These are phyloP conservation scores for Punica granatum DNA, from an alignment of 345 rosid species.

Conservation along the genomic window DNA sequence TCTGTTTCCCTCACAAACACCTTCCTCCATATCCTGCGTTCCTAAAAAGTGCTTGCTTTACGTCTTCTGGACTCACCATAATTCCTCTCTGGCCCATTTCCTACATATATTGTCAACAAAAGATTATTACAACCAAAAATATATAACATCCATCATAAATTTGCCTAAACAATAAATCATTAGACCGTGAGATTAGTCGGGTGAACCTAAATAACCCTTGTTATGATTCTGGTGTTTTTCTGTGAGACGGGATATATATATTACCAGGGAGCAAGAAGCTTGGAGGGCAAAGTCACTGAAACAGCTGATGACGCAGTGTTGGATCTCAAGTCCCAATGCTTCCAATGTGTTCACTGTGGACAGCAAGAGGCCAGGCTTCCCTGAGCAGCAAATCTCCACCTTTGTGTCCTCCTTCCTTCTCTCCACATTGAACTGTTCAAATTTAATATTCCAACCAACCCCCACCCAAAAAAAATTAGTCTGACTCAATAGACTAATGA, in stretches of 20 bases:
- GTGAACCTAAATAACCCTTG: no score
- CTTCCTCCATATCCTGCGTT: slow-evolving; percentile 97
- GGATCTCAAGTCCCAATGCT: slow-evolving; percentile 78
- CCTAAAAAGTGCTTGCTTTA: slow-evolving; percentile 80
- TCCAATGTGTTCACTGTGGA: slow-evolving; percentile 81
- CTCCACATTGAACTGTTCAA: slow-evolving; percentile 63
- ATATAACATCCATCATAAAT: background rate
- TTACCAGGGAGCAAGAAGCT: slow-evolving; percentile 89
- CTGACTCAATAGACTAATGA: background rate
- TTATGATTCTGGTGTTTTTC: background rate
- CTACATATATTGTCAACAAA: slow-evolving; percentile 5
- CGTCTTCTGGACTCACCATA: slow-evolving; percentile 49
- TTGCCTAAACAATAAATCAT: background rate
- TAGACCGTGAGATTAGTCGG: no score
- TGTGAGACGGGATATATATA: background rate
- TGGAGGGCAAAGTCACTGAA: slow-evolving; percentile 86
- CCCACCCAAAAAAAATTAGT: background rate
- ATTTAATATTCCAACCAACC: background rate
- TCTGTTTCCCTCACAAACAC: slow-evolving; percentile 28
- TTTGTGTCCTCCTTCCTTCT: slow-evolving; percentile 46
- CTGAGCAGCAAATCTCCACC: slow-evolving; percentile 70
- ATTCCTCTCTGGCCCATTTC: slow-evolving; percentile 37
- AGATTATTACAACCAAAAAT: background rate
- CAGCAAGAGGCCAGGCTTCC: slow-evolving; percentile 70
- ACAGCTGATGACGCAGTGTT: slow-evolving; percentile 85